A percentile compares a stretch with the other conserved stretches of the same genome.
These are phyloP conservation scores for Ramaria rubella DNA, from an alignment of 768 basidiomycete genomes.

Conservation along the genomic window DNA sequence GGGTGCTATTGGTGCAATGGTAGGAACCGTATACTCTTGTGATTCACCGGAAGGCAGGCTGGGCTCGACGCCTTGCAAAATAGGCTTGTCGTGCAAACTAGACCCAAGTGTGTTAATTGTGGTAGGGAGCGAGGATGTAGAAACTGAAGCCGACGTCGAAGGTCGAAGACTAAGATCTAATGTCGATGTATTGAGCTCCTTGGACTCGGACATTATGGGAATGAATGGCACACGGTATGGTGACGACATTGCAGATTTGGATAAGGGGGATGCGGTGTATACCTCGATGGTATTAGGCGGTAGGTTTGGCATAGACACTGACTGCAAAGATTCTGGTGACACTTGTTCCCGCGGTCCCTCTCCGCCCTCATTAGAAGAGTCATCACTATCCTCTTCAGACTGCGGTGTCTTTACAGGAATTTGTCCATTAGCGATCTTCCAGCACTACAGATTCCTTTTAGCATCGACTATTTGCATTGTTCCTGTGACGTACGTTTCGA, in stretches of 20 bases:
- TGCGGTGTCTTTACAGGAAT: slow-evolving; percentile 7
- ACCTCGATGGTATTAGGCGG: not conserved
- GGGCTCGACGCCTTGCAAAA: not conserved
- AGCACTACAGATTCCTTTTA: slow-evolving; percentile 47
- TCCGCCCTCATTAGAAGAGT: slow-evolving; percentile 23
- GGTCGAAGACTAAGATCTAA: slow-evolving; percentile 8
- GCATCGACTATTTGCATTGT: not conserved
- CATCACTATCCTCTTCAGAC: slow-evolving; percentile 15
- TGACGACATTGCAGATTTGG: not conserved
- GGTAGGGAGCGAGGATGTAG: not conserved
- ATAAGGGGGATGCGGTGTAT: not conserved
- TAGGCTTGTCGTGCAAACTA: not conserved
- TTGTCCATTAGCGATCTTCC: slow-evolving; percentile 77
- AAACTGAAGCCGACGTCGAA: slow-evolving; percentile 24
- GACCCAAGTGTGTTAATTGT: not conserved
- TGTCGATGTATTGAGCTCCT: slow-evolving; percentile 18
- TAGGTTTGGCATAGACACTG: slow-evolving; percentile 35
- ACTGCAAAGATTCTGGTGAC: slow-evolving; percentile 13
- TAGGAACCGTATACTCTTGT: slow-evolving; percentile 20
- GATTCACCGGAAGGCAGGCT: slow-evolving; percentile 13
- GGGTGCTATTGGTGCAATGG: slow-evolving; percentile 12
- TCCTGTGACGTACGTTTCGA: slow-evolving; percentile 26
- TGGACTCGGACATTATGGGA: slow-evolving; percentile 18
- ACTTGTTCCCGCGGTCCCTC: slow-evolving; percentile 25
- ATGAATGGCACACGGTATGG: slow-evolving; percentile 29